A percentile compares a stretch with the other conserved stretches of the same genome.
These are phyloP conservation scores for Aspergillus glaucus DNA, from an alignment of 2,329 filamentous ascomycete genomes.

Conservation along the genomic window DNA sequence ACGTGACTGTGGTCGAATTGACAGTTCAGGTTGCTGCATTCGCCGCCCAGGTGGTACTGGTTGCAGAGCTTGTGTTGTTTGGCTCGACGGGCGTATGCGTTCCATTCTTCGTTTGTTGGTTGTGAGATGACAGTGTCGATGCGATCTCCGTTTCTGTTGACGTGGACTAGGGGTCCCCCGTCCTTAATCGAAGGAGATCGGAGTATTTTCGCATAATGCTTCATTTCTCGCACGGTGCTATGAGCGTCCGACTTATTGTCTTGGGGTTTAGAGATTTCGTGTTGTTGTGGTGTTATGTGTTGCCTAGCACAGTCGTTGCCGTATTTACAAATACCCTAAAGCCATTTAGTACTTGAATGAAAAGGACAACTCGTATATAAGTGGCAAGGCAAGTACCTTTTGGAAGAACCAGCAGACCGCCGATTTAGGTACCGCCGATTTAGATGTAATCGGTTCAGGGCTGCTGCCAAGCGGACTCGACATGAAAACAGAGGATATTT, in stretches of 20 bases:
- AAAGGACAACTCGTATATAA: too few species aligned
- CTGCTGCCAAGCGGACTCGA: slow-evolving; percentile 27
- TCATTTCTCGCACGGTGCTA: slow-evolving; percentile 11
- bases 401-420: slow-evolving; percentile 27
- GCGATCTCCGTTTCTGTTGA: slow-evolving; percentile 44
- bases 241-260: slow-evolving; percentile 11
- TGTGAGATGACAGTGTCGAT: slow-evolving; percentile 40
- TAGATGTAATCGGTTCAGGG: slow-evolving; percentile 6
- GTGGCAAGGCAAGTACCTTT: slow-evolving; percentile 17
- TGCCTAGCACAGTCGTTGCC: slow-evolving; percentile 26
- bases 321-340: slow-evolving; percentile 28
- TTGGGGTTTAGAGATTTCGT: slow-evolving; percentile 11
- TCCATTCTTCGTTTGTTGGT: slow-evolving; percentile 32
- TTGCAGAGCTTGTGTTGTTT: slow-evolving; percentile 45
- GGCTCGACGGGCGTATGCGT: slow-evolving; percentile 34
- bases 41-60: slow-evolving; percentile 39
- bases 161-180: slow-evolving; percentile 31
- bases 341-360: slow-evolving; percentile 1
- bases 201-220: slow-evolving; percentile 15
- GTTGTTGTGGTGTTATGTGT: slow-evolving; percentile 23
- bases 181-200: slow-evolving; percentile 11
- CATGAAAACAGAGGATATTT: slow-evolving; percentile 50
- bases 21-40: slow-evolving; percentile 35
- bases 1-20: slow-evolving; percentile 44
- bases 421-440: slow-evolving; percentile 9